phyloP scores from a whole-genome alignment of 2,329 filamentous ascomycete species.

The Colletotrichum sp. region DNA sequence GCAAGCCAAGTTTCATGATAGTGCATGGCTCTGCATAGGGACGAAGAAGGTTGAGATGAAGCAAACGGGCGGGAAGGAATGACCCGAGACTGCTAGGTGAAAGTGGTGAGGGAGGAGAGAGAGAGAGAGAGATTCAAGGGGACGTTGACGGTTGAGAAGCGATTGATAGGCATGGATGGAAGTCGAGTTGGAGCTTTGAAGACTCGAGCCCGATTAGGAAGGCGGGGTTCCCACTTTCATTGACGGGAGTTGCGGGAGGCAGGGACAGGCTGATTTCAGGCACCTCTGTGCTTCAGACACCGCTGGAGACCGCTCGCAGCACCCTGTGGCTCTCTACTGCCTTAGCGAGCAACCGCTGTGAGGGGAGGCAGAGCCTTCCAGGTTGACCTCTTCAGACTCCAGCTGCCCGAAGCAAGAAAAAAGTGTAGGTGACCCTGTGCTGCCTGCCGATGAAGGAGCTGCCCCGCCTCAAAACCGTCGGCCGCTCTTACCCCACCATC shows the following conservation, averaged over 20 bases:
- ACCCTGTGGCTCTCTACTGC: not conserved
- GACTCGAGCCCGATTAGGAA: not conserved
- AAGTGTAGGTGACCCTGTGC: too few species aligned
- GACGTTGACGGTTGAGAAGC: not conserved
- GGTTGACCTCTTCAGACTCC: not conserved
- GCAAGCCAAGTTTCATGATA: not conserved
- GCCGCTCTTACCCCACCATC: constrained; percentile 19
- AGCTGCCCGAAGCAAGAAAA: not conserved
- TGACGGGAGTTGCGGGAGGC: not conserved
- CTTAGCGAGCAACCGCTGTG: not conserved
- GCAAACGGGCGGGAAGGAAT: not conserved
- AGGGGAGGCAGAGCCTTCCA: too few species aligned
- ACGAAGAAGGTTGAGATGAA: not conserved
- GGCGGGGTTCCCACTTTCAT: not conserved
- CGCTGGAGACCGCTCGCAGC: not conserved
- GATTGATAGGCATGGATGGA: not conserved
- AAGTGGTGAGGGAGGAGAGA: not conserved
- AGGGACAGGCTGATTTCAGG: not conserved
- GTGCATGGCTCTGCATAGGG: not conserved
- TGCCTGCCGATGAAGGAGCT: not conserved
- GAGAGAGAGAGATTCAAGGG: not conserved
- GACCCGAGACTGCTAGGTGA: not conserved
- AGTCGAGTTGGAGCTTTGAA: not conserved
- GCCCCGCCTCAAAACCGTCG: constrained; percentile 6
- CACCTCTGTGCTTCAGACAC: not conserved